A percentile compares a stretch with the other conserved stretches of the same genome.
Conservation (phyloP, 2,329 filamentous ascomycete species). For the Elsinoe batatas region DNA sequence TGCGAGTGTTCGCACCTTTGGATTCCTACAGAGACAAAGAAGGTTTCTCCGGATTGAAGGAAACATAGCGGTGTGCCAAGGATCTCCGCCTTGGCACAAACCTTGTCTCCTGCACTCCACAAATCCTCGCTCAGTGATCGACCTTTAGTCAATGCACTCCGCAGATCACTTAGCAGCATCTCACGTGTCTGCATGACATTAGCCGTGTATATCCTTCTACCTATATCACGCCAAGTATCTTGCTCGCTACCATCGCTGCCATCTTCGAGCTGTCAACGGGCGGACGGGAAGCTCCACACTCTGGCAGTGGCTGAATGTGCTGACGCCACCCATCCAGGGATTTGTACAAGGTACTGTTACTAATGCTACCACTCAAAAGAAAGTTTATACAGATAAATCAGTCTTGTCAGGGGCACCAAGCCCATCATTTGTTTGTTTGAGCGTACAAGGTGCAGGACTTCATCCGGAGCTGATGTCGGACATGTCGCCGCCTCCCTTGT, state of each 20-base stretch:
- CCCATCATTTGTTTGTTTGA: background rate
- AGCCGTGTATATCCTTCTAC: background rate
- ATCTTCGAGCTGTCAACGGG: background rate
- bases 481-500: background rate
- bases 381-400: background rate
- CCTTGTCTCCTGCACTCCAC: slow-evolving; percentile 5
- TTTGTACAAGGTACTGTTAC: background rate
- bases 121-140: background rate
- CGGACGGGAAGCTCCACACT: background rate
- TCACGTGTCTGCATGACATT: background rate
- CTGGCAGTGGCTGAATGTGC: background rate
- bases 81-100: background rate
- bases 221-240: background rate
- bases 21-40: no score
- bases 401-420: background rate
- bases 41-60: no score
- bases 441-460: background rate
- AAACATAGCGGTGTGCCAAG: no score
- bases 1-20: no score
- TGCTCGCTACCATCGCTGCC: background rate
- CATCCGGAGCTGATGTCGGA: background rate
- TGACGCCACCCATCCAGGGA: background rate
- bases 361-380: no score
- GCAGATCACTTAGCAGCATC: background rate
- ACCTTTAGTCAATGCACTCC: background rate